These are phyloP conservation scores for Starmerella scarabaei DNA, from an alignment of 805 yeast genomes.

Conservation along the genomic window DNA sequence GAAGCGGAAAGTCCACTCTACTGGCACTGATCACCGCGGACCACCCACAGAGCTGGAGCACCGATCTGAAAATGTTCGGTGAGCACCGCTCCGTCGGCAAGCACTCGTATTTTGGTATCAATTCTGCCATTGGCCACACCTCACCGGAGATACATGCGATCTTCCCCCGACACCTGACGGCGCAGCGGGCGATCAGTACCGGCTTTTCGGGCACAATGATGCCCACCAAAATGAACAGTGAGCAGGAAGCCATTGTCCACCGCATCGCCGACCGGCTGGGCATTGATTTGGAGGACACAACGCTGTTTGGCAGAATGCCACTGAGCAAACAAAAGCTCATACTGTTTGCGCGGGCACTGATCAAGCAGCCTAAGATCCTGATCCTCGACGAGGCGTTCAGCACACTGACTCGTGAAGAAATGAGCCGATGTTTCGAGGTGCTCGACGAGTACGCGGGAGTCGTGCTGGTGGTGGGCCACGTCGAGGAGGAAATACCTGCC, in stretches of 20 bases:
- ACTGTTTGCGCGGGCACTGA: conserved; percentile 60
- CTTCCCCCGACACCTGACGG: conserved; percentile 48
- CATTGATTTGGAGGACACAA: conserved; percentile 25
- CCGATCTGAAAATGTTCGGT: conserved; percentile 50
- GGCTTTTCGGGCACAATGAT: conserved; percentile 60
- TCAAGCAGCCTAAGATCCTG: conserved; percentile 63
- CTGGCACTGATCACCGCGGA: conserved; percentile 78
- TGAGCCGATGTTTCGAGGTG: conserved; percentile 42
- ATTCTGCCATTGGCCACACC: conserved; percentile 66
- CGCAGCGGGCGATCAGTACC: conserved; percentile 48
- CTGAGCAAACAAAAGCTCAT: conserved; percentile 68
- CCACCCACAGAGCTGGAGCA: conserved; percentile 93
- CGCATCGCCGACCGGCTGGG: conserved; percentile 37
- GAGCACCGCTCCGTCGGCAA: conserved; percentile 59
- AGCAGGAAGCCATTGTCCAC: conserved; percentile 32
- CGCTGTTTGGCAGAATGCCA: conserved; percentile 36
- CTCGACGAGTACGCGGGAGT: conserved; percentile 53
- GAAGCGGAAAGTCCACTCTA: conserved; percentile 86
- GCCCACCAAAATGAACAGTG: conserved; percentile 31
- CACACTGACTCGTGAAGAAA: conserved; percentile 61
- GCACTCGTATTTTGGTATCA: conserved; percentile 64
- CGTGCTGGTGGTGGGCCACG: conserved; percentile 69
- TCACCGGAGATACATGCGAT: conserved; percentile 88
- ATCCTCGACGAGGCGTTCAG: conserved; percentile 89
- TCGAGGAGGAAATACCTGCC: conserved; percentile 62